Evolutionary conservation across 441 rosid genomes (phyloP).

Genomic region (Omphalea diandra): DNA sequence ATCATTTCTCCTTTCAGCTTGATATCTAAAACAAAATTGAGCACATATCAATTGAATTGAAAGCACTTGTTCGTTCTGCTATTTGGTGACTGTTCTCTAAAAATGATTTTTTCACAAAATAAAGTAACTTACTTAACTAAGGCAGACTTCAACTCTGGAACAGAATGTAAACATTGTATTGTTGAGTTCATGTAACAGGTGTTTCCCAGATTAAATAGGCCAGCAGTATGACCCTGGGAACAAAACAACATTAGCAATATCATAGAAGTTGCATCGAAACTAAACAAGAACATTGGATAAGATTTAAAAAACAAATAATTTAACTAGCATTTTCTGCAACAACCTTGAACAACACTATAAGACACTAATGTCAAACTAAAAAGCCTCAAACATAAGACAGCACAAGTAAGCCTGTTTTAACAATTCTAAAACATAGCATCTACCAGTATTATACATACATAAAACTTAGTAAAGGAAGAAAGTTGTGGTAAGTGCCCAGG

Average conservation of each 20-base stretch:
- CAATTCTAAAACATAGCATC: background rate
- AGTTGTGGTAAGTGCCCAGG: no score
- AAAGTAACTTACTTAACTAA: conserved; percentile 47
- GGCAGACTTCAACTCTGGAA: conserved; percentile 90
- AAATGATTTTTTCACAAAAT: conserved; percentile 3
- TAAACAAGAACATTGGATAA: conserved; percentile 1
- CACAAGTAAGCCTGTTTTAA: background rate
- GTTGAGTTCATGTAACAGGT: conserved; percentile 99
- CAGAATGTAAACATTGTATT: conserved; percentile 83
- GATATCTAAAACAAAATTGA: conserved; percentile 48
- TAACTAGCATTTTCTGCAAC: background rate
- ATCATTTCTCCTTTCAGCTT: conserved; percentile 65
- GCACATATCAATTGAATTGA: conserved; percentile 11
- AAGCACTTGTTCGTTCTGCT: conserved; percentile 9
- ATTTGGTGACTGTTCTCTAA: background rate
- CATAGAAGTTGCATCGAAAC: background rate
- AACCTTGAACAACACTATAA: background rate
- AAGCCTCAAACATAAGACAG: background rate
- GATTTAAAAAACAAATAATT: background rate
- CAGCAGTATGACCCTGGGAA: conserved; percentile 87
- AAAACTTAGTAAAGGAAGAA: background rate
- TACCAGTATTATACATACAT: background rate
- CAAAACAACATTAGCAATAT: conserved; percentile 19
- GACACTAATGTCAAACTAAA: background rate
- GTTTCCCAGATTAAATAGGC: conserved; percentile 79